Evolutionary conservation across 768 basidiomycete genomes (phyloP).

Genomic region (Rickenella mellea): DNA sequence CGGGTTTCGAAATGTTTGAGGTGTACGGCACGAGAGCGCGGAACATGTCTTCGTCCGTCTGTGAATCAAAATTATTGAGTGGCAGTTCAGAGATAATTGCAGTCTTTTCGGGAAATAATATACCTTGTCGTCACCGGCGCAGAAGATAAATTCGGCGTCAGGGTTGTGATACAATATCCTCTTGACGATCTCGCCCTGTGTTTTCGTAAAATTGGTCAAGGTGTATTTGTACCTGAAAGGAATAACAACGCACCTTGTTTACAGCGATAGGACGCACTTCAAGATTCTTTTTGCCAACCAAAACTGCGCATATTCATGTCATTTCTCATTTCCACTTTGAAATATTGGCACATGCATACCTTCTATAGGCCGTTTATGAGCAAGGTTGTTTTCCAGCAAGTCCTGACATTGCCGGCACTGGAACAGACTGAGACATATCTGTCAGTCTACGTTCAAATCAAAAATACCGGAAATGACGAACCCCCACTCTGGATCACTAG

Average conservation of each 20-base stretch:
- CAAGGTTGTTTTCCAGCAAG: constrained; percentile 88
- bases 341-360: constrained; percentile 41
- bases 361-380: constrained; percentile 90
- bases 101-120: neutral
- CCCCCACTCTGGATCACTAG: constrained; percentile 94
- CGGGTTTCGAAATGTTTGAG: constrained; percentile 19
- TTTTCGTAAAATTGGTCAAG: neutral
- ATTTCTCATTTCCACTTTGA: neutral
- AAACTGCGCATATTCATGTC: constrained; percentile 35
- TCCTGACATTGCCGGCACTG: constrained; percentile 97
- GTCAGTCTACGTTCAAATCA: neutral
- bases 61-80: neutral
- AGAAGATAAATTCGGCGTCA: constrained; percentile 92
- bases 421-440: constrained; percentile 62
- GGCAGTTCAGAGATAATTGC: constrained; percentile 5
- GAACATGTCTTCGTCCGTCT: constrained; percentile 99
- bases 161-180: constrained; percentile 87
- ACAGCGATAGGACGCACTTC: constrained; percentile 93
- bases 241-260: constrained; percentile 58
- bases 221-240: neutral
- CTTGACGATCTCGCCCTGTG: constrained; percentile 90
- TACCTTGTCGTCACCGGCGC: constrained; percentile 97
- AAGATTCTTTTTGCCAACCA: constrained; percentile 97
- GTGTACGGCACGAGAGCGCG: constrained; percentile 67
- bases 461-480: too few species aligned